phyloP scores from a whole-genome alignment of 2,329 filamentous ascomycete species.

The Dactylellina leptospora region DNA sequence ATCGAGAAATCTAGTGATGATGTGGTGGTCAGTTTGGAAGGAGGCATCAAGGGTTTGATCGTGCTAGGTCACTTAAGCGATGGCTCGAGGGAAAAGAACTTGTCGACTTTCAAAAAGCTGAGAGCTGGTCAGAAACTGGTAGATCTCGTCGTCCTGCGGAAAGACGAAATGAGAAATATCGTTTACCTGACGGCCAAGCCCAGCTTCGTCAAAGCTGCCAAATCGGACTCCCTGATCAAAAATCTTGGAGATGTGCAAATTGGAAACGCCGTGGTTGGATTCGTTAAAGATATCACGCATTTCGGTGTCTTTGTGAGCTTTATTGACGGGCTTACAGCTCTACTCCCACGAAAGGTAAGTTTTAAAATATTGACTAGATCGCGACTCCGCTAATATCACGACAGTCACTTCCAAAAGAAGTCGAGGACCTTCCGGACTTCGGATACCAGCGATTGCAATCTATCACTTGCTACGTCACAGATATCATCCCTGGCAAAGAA shows the following conservation, averaged over 20 bases:
- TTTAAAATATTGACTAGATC: neutral
- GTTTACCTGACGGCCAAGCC: slow-evolving; percentile 84
- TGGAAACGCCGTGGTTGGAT: slow-evolving; percentile 76
- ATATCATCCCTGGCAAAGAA: slow-evolving; percentile 74
- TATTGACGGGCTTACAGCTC: slow-evolving; percentile 75
- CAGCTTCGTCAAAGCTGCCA: slow-evolving; percentile 78
- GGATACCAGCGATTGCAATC: slow-evolving; percentile 81
- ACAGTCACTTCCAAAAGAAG: slow-evolving; percentile 76
- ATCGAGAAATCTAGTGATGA: slow-evolving; percentile 82
- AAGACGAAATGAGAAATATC: slow-evolving; percentile 78
- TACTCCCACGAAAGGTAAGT: slow-evolving; percentile 68
- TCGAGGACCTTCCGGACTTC: slow-evolving; percentile 74
- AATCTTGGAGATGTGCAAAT: slow-evolving; percentile 76
- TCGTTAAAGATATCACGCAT: slow-evolving; percentile 82
- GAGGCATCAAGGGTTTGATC: slow-evolving; percentile 79
- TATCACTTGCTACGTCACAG: slow-evolving; percentile 75
- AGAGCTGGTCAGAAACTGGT: slow-evolving; percentile 82
- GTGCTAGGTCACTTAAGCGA: slow-evolving; percentile 83
- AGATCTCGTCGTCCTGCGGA: slow-evolving; percentile 85
- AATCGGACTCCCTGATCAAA: slow-evolving; percentile 75
- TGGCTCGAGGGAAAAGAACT: slow-evolving; percentile 79
- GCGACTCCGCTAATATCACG: slow-evolving; percentile 62
- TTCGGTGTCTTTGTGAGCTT: slow-evolving; percentile 91
- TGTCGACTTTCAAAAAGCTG: slow-evolving; percentile 79
- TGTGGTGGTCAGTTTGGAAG: slow-evolving; percentile 75